phyloP scores from a whole-genome alignment of 2,329 filamentous ascomycete genomes.

The Lachnellula subtilissima region DNA sequence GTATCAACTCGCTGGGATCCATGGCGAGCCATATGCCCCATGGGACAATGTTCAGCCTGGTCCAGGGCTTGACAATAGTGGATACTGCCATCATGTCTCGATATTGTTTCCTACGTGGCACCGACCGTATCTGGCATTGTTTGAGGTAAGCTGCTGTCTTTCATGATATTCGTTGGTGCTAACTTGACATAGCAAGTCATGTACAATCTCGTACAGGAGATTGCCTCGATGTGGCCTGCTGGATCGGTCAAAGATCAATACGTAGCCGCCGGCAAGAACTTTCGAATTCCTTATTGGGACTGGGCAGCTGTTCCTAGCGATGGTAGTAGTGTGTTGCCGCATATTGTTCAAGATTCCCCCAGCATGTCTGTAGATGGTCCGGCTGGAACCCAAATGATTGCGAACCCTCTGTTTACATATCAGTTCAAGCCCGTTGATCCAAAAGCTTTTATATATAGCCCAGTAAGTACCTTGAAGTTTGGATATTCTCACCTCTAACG shows the following conservation, averaged over 20 bases:
- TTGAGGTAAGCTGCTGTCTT: slow-evolving; percentile 41
- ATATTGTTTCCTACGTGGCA: slow-evolving; percentile 44
- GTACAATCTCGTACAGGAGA: slow-evolving; percentile 40
- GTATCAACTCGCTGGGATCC: slow-evolving; percentile 28
- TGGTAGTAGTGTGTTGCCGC: slow-evolving; percentile 44
- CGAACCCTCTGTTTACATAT: slow-evolving; percentile 51
- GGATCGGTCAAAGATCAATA: slow-evolving; percentile 38
- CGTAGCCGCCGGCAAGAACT: slow-evolving; percentile 34
- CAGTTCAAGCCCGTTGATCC: slow-evolving; percentile 39
- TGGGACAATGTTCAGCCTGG: slow-evolving; percentile 21
- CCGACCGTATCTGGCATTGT: slow-evolving; percentile 50
- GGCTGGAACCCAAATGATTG: slow-evolving; percentile 35
- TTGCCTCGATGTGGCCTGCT: slow-evolving; percentile 35
- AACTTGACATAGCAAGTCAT: slow-evolving; percentile 45
- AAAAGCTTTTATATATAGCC: slow-evolving; percentile 52
- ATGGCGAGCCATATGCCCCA: slow-evolving; percentile 24
- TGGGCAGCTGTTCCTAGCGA: slow-evolving; percentile 42
- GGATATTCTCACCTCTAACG: not conserved
- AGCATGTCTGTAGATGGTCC: slow-evolving; percentile 50
- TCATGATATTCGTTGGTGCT: not conserved
- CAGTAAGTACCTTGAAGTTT: slow-evolving; percentile 41
- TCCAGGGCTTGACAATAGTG: slow-evolving; percentile 15
- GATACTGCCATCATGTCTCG: slow-evolving; percentile 28
- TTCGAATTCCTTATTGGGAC: slow-evolving; percentile 46
- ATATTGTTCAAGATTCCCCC: slow-evolving; percentile 42